Evolutionary conservation across 768 basidiomycete species (phyloP).

Genomic region (Boletus subparvulus): DNA sequence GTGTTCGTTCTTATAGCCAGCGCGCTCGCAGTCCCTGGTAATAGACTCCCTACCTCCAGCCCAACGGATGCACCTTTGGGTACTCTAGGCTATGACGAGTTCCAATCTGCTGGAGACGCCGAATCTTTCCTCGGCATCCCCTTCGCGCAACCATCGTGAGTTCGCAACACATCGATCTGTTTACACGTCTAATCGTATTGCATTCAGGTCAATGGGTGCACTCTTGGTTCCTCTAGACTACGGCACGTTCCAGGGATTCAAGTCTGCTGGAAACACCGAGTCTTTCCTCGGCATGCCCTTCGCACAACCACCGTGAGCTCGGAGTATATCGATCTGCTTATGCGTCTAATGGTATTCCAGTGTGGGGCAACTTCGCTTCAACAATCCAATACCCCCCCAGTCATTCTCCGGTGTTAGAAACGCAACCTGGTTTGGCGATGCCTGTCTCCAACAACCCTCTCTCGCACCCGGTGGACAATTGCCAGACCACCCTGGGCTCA

Average conservation of each 20-base stretch:
- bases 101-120: constrained; percentile 7
- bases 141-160: constrained; percentile 2
- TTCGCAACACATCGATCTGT: rapidly evolving
- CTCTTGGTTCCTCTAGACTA: constrained; percentile 19
- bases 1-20: neutral
- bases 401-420: neutral
- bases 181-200: neutral
- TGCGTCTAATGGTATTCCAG: neutral
- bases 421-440: constrained; percentile 24
- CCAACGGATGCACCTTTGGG: constrained; percentile 3
- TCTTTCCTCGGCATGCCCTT: constrained; percentile 1
- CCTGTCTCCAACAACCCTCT: constrained; percentile 40
- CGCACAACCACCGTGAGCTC: constrained; percentile 1
- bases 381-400: constrained; percentile 9
- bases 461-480: neutral
- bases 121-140: constrained; percentile 1
- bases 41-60: neutral
- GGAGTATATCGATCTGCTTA: rapidly evolving
- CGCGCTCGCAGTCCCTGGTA: neutral
- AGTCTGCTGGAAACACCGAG: neutral
- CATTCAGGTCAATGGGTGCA: neutral
- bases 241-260: constrained; percentile 16
- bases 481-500: neutral
- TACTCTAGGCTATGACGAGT: constrained; percentile 18
- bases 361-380: constrained; percentile 19